These are phyloP conservation scores for Carex sylvatica DNA, from an alignment of 202 grass and related monocot species.

Conservation along the genomic window DNA sequence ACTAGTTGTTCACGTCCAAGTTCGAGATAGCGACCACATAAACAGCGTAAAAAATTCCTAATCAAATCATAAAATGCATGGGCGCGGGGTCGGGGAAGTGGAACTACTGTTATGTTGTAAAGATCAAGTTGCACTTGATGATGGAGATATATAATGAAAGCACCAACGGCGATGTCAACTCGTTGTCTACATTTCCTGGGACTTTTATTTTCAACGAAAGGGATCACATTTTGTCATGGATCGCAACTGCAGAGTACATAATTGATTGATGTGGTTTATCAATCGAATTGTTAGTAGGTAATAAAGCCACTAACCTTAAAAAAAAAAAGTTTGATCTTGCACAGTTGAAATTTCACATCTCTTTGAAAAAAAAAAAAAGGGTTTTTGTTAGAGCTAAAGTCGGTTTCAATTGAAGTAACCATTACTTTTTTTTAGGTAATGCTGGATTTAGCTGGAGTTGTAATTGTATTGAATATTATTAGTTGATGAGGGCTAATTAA, in stretches of 20 bases:
- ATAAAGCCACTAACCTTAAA: too few relatives aligned
- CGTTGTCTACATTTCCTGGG: background rate
- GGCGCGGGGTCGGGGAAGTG: too few relatives aligned
- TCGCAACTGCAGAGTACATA: background rate
- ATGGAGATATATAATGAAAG: conserved; percentile 11
- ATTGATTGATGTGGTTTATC: background rate
- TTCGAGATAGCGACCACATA: too few relatives aligned
- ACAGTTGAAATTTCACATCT: background rate
- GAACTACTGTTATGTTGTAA: background rate
- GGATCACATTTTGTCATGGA: background rate
- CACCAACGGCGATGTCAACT: background rate
- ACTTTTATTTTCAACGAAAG: background rate
- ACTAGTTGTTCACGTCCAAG: too few relatives aligned
- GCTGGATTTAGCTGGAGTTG: background rate
- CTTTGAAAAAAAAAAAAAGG: background rate
- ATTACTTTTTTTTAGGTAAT: background rate
- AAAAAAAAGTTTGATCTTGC: background rate
- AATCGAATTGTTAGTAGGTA: too few relatives aligned
- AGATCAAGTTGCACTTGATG: background rate
- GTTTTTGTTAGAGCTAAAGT: background rate
- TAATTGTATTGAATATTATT: too few relatives aligned
- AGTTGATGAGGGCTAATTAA: too few relatives aligned
- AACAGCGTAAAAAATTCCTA: too few relatives aligned
- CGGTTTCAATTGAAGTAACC: background rate
- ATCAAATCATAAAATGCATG: too few relatives aligned